A percentile compares a stretch with the other conserved stretches of the same genome.
Evolutionary conservation across 768 basidiomycete genomes (phyloP).

Genomic region (Daedalea quercina): DNA sequence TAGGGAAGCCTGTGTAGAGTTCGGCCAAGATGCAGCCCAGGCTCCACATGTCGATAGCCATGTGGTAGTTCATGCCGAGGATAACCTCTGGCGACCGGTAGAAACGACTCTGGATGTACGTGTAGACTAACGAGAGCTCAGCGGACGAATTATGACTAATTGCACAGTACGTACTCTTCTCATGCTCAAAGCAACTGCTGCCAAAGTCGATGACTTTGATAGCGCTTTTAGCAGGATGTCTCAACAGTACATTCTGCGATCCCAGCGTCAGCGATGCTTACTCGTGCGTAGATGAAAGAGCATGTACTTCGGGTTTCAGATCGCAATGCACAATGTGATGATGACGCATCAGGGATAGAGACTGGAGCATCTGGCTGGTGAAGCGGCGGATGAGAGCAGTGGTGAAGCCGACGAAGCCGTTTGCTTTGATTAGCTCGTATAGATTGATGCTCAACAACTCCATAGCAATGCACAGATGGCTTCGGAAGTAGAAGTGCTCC

Average conservation of each 20-base stretch:
- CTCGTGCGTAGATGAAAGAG: constrained; percentile 2
- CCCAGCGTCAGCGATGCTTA: not conserved
- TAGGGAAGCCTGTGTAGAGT: constrained; percentile 94
- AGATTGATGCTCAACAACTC: constrained; percentile 97
- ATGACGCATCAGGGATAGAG: constrained; percentile 88
- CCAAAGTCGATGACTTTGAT: constrained; percentile 99
- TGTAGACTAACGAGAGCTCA: constrained; percentile 65
- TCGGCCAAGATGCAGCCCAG: constrained; percentile 97
- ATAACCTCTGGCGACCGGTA: constrained; percentile 99
- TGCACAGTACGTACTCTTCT: constrained; percentile 68
- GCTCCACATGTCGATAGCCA: constrained; percentile 99
- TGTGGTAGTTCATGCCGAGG: constrained; percentile 97
- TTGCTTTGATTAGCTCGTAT: constrained; percentile 98
- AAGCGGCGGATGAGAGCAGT: constrained; percentile 93
- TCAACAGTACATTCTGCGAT: constrained; percentile 82
- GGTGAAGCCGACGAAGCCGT: constrained; percentile 97
- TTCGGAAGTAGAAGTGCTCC: constrained; percentile 96
- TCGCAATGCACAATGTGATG: constrained; percentile 99
- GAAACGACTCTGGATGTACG: constrained; percentile 98
- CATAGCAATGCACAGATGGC: constrained; percentile 97
- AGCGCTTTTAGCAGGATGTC: constrained; percentile 92
- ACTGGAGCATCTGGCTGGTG: constrained; percentile 91
- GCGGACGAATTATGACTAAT: constrained; percentile 3
- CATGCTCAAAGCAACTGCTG: constrained; percentile 95
- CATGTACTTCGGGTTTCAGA: constrained; percentile 88